phyloP scores from a whole-genome alignment of 768 basidiomycete genomes.

The Agrocybe pediades region DNA sequence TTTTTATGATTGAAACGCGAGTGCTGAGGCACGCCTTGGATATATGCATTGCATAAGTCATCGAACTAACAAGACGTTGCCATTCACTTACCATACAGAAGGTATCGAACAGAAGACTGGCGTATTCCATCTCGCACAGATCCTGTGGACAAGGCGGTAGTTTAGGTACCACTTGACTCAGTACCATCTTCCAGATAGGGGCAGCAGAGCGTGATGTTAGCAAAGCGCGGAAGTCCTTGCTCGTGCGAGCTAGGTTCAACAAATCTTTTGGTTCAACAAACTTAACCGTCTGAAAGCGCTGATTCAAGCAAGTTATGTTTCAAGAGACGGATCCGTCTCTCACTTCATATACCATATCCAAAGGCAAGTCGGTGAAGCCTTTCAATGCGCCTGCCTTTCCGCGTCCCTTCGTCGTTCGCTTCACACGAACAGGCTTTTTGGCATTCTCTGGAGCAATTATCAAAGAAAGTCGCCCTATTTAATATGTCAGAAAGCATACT shows the following conservation, averaged over 20 bases:
- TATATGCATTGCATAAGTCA: neutral
- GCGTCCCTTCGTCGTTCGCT: neutral
- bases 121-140: conserved; percentile 23
- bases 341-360: conserved; percentile 2
- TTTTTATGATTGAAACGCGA: neutral
- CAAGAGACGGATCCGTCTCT: neutral
- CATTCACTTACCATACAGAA: conserved; percentile 22
- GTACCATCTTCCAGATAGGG: conserved; percentile 23
- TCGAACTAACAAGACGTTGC: neutral
- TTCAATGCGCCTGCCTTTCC: neutral
- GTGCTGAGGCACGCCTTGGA: conserved; percentile 3
- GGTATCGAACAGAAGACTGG: conserved; percentile 21
- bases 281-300: neutral
- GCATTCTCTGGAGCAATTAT: neutral
- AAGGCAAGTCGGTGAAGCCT: neutral
- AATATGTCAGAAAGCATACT: too few relatives aligned
- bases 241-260: conserved; percentile 35
- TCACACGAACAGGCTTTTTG: neutral
- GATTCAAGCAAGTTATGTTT: neutral
- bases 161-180: conserved; percentile 2
- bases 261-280: conserved; percentile 39
- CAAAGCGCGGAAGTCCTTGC: conserved; percentile 31
- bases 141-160: conserved; percentile 24
- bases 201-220: conserved; percentile 25
- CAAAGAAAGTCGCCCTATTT: neutral